Conservation (phyloP, 768 basidiomycete species). For the Tylopilus sp. region DNA sequence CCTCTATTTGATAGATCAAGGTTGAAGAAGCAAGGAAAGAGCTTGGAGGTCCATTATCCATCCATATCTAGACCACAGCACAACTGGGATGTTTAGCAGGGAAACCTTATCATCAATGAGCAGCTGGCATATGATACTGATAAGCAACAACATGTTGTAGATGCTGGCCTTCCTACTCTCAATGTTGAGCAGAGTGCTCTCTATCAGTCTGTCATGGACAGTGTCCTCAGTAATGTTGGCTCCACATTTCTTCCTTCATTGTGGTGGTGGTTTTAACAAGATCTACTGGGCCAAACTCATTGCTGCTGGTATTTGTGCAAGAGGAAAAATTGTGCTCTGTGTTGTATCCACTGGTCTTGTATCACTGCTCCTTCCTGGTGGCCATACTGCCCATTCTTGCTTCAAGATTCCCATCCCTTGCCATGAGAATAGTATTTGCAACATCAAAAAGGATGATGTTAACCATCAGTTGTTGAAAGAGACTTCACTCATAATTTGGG, state of each 20-base stretch:
- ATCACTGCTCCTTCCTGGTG: not conserved
- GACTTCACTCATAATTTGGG: not conserved
- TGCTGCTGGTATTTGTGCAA: not conserved
- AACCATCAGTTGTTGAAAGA: not conserved
- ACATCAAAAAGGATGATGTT: not conserved
- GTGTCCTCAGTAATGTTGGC: not conserved
- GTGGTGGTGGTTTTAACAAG: conserved; percentile 13
- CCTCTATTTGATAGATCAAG: not conserved
- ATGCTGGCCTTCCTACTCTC: not conserved
- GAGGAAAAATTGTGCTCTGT: not conserved
- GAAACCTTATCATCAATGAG: conserved; percentile 18
- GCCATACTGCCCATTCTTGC: not conserved
- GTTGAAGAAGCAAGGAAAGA: not conserved
- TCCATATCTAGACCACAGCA: not conserved
- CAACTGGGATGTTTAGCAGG: conserved; percentile 9
- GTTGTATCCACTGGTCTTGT: not conserved
- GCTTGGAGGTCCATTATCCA: not conserved
- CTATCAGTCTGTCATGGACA: not conserved
- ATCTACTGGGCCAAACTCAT: not conserved
- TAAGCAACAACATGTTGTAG: not conserved
- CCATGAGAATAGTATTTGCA: not conserved
- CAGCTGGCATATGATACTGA: not conserved
- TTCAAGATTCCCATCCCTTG: conserved; percentile 1
- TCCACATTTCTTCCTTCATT: conserved; percentile 38
- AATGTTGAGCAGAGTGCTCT: not conserved